Evolutionary conservation across 768 basidiomycete genomes (phyloP), one percentile per base, ranked within the genome.

Genomic region (Suillus paluster): DNA sequence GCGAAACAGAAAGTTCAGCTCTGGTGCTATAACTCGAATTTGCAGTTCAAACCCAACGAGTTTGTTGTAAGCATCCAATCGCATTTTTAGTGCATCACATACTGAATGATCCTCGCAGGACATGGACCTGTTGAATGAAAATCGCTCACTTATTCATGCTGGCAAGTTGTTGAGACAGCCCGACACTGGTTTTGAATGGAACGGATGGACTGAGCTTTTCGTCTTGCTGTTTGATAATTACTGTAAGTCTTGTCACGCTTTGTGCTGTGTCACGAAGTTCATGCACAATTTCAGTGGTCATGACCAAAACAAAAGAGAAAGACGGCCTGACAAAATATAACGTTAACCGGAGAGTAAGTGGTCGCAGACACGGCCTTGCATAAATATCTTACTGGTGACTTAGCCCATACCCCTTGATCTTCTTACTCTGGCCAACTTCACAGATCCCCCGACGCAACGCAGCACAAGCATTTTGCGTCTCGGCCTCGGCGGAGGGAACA

Each of bases 171-270:
- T 91, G 57, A 85, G 95, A 54, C 94, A 95, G 67, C 92, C 94
- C 15, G 95, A 97, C 63, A 88, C 89, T 34, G 93, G 92, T 14
- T 86, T 95, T 65, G 90, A 91, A 72, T 92, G 89, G 88, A 93
- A 85, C 64, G 92, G 90, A 45, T 97, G 94, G 93, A 88, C 86
- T 48, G 95, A 98, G 74, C 82, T 97, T 8, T 91, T 89, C 64
- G 90, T 97, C 9, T 81, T 98, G 58, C 79, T 99, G 3, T 97
- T 99, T 68, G 97, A 99, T 75, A 95, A 99, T 69, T 99, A 98
- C 68, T 75, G 95, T 94, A 62, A 75, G 92, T 77, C 14, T 30
- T 15, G 17, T n/a, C 36, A 21, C 38, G 10, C 36, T 30, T 30
- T 25, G 8, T 17, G 1, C 17, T 27, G 12, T 38, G 30, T 52